A percentile compares a stretch with the other conserved stretches of the same genome.
Conservation (phyloP, 495 filamentous ascomycete species). For the Lepidopterella palustris region DNA sequence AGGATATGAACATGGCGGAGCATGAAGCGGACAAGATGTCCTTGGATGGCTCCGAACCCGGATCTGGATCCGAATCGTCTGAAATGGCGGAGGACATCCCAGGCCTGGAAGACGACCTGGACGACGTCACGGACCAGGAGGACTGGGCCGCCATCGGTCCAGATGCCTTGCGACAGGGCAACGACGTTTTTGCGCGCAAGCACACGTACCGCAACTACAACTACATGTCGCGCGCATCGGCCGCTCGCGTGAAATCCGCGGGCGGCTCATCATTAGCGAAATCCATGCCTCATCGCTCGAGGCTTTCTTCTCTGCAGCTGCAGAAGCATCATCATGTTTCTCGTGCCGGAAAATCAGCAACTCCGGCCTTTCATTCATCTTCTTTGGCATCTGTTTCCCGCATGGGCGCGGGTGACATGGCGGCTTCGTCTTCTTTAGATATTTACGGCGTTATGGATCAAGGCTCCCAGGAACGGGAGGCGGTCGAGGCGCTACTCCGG, state of each 20-base stretch:
- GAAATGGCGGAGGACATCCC: constrained; percentile 49
- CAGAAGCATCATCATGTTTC: constrained; percentile 8
- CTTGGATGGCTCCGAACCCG: constrained; percentile 66
- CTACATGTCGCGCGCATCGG: constrained; percentile 24
- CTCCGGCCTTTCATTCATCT: constrained; percentile 15
- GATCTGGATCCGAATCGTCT: constrained; percentile 55
- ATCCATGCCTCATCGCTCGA: constrained; percentile 9
- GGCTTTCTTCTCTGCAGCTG: constrained; percentile 1
- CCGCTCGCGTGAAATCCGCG: constrained; percentile 4
- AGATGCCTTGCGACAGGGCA: constrained; percentile 62
- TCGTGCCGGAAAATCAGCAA: constrained; percentile 8
- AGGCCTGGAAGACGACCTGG: constrained; percentile 59
- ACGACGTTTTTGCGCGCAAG: constrained; percentile 3
- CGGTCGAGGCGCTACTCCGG: constrained; percentile 74
- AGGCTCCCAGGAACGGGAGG: constrained; percentile 67
- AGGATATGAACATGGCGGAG: constrained; percentile 64
- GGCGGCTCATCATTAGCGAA: constrained; percentile 17
- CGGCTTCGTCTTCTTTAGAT: constrained; percentile 11
- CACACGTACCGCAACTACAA: constrained; percentile 33
- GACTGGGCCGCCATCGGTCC: constrained; percentile 92
- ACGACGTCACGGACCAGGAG: constrained; percentile 91
- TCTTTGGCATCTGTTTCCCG: constrained; percentile 46
- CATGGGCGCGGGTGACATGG: constrained; percentile 41
- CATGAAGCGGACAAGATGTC: constrained; percentile 97
- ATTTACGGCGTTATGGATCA: constrained; percentile 36